Percentiles rank a stretch among this genome's conserved stretches.
These are phyloP conservation scores for Hemisphaericaspora nanyangensis DNA, from an alignment of 805 yeast genomes.

Conservation along the genomic window DNA sequence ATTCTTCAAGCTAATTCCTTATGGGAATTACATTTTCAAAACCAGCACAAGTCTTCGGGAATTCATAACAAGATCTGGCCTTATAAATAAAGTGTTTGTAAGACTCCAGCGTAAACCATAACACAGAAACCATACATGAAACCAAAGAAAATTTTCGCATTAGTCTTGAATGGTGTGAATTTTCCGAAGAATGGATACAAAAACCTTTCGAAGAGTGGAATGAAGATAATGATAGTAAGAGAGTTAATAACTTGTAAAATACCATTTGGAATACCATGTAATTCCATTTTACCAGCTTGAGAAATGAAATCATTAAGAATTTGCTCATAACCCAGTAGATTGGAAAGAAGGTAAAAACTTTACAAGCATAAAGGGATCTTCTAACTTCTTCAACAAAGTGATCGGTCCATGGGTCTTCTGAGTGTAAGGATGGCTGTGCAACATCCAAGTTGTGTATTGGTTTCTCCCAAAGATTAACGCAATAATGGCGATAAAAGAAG, in stretches of 20 bases:
- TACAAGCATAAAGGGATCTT: constrained; percentile 66
- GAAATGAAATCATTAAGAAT: constrained; percentile 71
- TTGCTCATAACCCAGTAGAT: constrained; percentile 70
- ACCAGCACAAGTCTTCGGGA: constrained; percentile 53
- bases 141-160: constrained; percentile 68
- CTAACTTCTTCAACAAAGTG: constrained; percentile 69
- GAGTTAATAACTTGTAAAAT: constrained; percentile 74
- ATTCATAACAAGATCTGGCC: constrained; percentile 70
- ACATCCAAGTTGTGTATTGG: constrained; percentile 47
- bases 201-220: constrained; percentile 62
- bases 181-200: constrained; percentile 45
- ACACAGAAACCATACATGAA: constrained; percentile 61
- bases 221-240: constrained; percentile 66
- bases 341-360: constrained; percentile 67
- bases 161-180: constrained; percentile 58
- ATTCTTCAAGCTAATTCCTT: too few species aligned
- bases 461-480: constrained; percentile 52
- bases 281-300: constrained; percentile 71
- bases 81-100: constrained; percentile 66
- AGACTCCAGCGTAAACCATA: constrained; percentile 73
- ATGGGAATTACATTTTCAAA: constrained; percentile 31
- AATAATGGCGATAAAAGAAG: constrained; percentile 49
- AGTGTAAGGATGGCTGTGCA: constrained; percentile 56
- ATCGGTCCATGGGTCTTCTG: constrained; percentile 58
- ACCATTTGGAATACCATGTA: constrained; percentile 79